Conservation (phyloP, 345 rosid species). For the Toxicodendron radicans region DNA sequence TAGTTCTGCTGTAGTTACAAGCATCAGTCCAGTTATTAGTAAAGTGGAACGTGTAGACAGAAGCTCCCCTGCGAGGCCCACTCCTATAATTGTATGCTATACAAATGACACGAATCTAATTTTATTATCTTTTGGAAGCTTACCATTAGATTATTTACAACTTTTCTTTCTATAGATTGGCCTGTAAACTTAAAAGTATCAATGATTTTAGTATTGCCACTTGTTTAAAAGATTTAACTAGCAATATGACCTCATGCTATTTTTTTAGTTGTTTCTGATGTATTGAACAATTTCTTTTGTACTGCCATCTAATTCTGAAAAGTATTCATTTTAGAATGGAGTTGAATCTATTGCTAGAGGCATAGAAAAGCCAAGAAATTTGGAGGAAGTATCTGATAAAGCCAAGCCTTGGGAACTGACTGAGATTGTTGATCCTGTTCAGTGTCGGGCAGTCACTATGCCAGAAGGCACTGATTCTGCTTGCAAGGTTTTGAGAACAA, state of each 20-base stretch:
- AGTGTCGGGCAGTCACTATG: slow-evolving; percentile 27
- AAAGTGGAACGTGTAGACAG: slow-evolving; percentile 50
- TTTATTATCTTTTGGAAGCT: slow-evolving; percentile 8
- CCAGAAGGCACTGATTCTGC: slow-evolving; percentile 21
- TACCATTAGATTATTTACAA: background rate
- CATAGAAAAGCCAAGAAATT: slow-evolving; percentile 27
- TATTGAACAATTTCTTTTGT: background rate
- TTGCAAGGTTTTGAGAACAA: slow-evolving; percentile 24
- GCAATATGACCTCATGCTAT: background rate
- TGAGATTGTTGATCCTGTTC: slow-evolving; percentile 27
- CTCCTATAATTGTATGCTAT: slow-evolving; percentile 38
- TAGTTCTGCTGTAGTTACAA: slow-evolving; percentile 37
- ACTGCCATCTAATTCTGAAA: slow-evolving; percentile 13
- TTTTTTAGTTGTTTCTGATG: background rate
- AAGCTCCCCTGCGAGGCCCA: slow-evolving; percentile 48
- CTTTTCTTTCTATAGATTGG: background rate
- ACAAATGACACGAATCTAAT: slow-evolving; percentile 9
- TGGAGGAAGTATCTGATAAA: slow-evolving; percentile 27
- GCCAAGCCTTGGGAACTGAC: slow-evolving; percentile 32
- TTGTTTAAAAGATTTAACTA: background rate
- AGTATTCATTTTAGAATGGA: slow-evolving; percentile 24
- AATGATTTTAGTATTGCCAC: background rate
- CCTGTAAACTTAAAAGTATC: background rate
- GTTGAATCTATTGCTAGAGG: slow-evolving; percentile 23
- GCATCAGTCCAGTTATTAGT: slow-evolving; percentile 42